Evolutionary conservation across 108 stramenopile genomes (phyloP).

Genomic region (Stephanodiscus triporus): DNA sequence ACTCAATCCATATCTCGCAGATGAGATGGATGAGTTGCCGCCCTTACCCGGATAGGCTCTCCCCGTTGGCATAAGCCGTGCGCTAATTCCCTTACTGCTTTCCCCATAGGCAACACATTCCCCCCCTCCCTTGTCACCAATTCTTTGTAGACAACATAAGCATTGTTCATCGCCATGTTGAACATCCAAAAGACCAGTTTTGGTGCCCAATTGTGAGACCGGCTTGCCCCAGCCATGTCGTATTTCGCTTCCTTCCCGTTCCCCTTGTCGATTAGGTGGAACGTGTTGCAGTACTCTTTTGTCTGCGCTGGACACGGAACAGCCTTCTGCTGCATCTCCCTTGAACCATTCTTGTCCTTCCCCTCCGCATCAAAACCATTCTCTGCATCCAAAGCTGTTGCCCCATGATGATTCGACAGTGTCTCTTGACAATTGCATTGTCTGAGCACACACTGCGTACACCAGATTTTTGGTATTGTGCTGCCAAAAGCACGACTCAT

Average conservation of each 20-base stretch:
- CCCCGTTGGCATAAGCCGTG: constrained; percentile 6
- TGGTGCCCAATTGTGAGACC: neutral
- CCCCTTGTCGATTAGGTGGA: constrained; percentile 11
- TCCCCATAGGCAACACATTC: neutral
- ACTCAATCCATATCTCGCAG: too few species aligned
- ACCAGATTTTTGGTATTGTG: constrained; percentile 5
- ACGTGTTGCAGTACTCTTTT: constrained; percentile 14
- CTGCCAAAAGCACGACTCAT: constrained; percentile 2
- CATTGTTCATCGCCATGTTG: constrained; percentile 14
- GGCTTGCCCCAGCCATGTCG: neutral
- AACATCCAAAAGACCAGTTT: neutral
- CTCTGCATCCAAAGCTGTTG: constrained; percentile 2
- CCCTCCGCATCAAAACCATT: neutral
- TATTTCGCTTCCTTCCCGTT: constrained; percentile 5
- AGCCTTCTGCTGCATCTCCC: neutral
- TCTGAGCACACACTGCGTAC: neutral
- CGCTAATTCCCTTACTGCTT: constrained; percentile 4
- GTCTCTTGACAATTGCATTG: neutral
- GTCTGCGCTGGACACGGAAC: constrained; percentile 16
- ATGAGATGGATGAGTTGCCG: too few species aligned
- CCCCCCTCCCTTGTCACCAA: neutral
- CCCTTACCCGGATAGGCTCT: neutral
- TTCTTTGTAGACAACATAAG: neutral
- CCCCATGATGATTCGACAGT: neutral
- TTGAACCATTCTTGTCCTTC: neutral